Evolutionary conservation across 1,284 basidiomycete genomes (phyloP).

Genomic region (Leccinum insolens): DNA sequence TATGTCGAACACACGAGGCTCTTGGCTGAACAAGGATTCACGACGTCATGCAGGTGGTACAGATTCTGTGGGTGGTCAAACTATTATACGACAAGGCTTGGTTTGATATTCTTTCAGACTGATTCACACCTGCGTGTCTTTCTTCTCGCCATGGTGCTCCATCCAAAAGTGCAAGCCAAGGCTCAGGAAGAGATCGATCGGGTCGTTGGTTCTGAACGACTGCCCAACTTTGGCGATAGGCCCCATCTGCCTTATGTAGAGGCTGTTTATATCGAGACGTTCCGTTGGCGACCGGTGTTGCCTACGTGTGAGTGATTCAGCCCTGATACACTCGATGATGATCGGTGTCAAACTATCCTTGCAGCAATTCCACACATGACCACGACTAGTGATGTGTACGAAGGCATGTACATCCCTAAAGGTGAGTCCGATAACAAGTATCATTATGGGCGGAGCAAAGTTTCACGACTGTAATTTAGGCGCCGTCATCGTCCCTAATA

Average conservation of each 20-base stretch:
- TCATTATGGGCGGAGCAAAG: not conserved
- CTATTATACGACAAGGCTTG: conserved; percentile 15
- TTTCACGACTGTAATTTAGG: conserved; percentile 14
- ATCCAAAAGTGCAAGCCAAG: conserved; percentile 30
- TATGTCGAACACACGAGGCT: conserved; percentile 17
- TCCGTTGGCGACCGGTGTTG: conserved; percentile 29
- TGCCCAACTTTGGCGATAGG: conserved; percentile 33
- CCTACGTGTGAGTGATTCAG: conserved; percentile 24
- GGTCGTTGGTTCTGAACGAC: conserved; percentile 30
- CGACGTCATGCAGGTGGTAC: conserved; percentile 24
- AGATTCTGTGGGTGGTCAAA: conserved; percentile 28
- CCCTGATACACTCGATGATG: not conserved
- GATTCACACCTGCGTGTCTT: conserved; percentile 22
- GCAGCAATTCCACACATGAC: conserved; percentile 33
- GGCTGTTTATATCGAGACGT: conserved; percentile 26
- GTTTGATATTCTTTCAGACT: conserved; percentile 15
- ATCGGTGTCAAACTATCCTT: not conserved
- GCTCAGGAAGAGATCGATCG: conserved; percentile 33
- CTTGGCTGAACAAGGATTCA: conserved; percentile 20
- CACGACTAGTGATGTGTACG: conserved; percentile 27
- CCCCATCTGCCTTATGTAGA: conserved; percentile 30
- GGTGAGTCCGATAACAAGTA: conserved; percentile 20
- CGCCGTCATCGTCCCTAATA: conserved; percentile 26
- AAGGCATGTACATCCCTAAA: conserved; percentile 37
- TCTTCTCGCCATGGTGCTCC: conserved; percentile 34